Evolutionary conservation across 2,329 filamentous ascomycete genomes (phyloP).

Genomic region (Ploettnerulaceae sp.): DNA sequence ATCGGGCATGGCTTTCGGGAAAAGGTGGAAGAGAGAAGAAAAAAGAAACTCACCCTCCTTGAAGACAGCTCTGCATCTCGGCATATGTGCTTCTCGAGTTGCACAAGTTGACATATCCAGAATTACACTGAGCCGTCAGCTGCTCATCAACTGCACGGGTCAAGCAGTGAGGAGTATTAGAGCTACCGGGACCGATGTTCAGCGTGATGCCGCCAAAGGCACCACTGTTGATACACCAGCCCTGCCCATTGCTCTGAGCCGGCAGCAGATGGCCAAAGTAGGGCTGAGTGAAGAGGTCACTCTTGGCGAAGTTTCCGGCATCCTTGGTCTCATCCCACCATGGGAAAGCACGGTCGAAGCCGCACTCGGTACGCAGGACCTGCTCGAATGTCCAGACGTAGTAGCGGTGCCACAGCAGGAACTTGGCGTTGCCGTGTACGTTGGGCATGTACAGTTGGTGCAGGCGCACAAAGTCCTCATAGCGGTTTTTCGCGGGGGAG

Average conservation of each 20-base stretch:
- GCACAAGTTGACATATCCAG: slow-evolving; percentile 11
- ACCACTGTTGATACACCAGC: slow-evolving; percentile 13
- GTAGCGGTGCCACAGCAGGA: slow-evolving; percentile 16
- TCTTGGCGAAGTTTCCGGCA: slow-evolving; percentile 11
- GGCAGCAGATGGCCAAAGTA: slow-evolving; percentile 10
- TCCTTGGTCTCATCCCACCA: slow-evolving; percentile 17
- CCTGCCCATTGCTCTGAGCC: slow-evolving; percentile 6
- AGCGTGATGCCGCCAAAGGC: slow-evolving; percentile 16
- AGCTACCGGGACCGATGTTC: slow-evolving; percentile 13
- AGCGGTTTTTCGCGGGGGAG: slow-evolving; percentile 10
- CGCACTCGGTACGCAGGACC: slow-evolving; percentile 11
- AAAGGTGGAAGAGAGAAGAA: background rate
- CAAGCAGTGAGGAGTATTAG: slow-evolving; percentile 13
- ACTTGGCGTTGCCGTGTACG: slow-evolving; percentile 16
- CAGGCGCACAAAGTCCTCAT: slow-evolving; percentile 16
- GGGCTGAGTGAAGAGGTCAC: slow-evolving; percentile 11
- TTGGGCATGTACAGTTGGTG: slow-evolving; percentile 14
- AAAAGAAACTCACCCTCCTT: slow-evolving; percentile 11
- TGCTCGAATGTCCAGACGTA: slow-evolving; percentile 16
- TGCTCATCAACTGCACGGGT: slow-evolving; percentile 8
- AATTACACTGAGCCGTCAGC: slow-evolving; percentile 13
- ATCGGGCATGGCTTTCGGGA: no score
- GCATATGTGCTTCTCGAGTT: slow-evolving; percentile 12
- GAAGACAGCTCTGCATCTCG: slow-evolving; percentile 11
- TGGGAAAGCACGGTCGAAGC: slow-evolving; percentile 12